Base-by-base conservation (phyloP, 1,284 basidiomycete genomes). In the Malassezia obtusa region DNA sequence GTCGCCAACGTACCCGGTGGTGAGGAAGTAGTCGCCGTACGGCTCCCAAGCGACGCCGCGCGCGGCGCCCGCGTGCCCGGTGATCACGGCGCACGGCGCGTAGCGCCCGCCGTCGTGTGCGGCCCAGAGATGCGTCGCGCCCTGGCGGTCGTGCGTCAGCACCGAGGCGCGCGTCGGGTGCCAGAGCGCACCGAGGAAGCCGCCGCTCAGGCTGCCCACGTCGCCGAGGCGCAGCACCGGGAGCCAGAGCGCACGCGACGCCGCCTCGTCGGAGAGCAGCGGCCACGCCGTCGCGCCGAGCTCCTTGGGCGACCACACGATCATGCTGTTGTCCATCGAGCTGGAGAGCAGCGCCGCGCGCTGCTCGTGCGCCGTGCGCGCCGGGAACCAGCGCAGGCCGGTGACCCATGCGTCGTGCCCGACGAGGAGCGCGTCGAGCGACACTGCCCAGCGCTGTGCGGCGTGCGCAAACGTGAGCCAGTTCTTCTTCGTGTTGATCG, bases 371-470 rank as follows among this genome's bases (percentile, higher is more conserved):
- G 30, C 4, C 24, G 33, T 4, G 28, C 32, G 14, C 19, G 52
- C 31, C 1, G 67, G 65, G 24, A 59, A 58, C 70, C 71, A 73
- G 12, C 65, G 61, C 15, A 71, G 58, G 31, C 62, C 63, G 0
- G 65, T 71, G 31, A 71, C 61, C 69, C 68, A 70, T 2, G 56
- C 64, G 35, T 71, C 71, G 48, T 73, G 71, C 0, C 68, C 71
- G 17, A 67, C 45, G 2, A 73, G 62, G 17, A 73, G 48, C 1
- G 71, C 71, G 31, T 73, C 71, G 24, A 71, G 66, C 5, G 62
- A 62, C 25, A 71, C 53, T 22, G 56, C 57, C 64, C 67, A 70
- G 49, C 26, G 48, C 40, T 15, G 30, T 11, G 25, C 26, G 22
- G 25, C 49, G 21, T 8, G 25, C 37, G 49, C 62, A 61, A 41